These are phyloP conservation scores for Wickerhamomyces mucosus DNA, from an alignment of 805 yeast species.

Conservation along the genomic window DNA sequence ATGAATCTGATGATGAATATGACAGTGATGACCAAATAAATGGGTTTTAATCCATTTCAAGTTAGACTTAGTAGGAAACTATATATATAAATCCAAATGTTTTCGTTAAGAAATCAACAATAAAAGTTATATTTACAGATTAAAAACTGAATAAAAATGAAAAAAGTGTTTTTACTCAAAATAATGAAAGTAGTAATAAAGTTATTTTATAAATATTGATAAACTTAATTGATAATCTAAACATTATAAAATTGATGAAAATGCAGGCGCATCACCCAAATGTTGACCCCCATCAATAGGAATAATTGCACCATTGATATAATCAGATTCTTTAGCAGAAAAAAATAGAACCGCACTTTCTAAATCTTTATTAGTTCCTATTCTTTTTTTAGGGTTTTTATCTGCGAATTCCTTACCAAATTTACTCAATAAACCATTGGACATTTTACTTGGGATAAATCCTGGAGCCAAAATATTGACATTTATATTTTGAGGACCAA, in stretches of 20 bases:
- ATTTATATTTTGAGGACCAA: slow-evolving; percentile 58
- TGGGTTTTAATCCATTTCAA: slow-evolving; percentile 7
- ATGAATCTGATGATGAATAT: slow-evolving; percentile 7
- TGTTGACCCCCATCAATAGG: slow-evolving; percentile 67
- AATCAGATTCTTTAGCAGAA: slow-evolving; percentile 45
- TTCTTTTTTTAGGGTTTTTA: slow-evolving; percentile 51
- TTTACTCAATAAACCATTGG: slow-evolving; percentile 44
- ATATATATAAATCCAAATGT: too few relatives aligned
- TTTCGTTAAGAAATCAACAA: too few relatives aligned
- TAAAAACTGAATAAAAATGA: too few relatives aligned
- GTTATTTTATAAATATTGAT: too few relatives aligned
- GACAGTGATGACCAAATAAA: slow-evolving; percentile 10
- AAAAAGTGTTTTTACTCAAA: too few relatives aligned
- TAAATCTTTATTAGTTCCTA: slow-evolving; percentile 54
- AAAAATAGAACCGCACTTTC: slow-evolving; percentile 47
- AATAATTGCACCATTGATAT: slow-evolving; percentile 56
- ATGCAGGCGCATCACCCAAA: slow-evolving; percentile 23
- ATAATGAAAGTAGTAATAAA: too few relatives aligned
- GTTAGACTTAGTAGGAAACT: too few relatives aligned
- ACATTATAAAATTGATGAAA: too few relatives aligned
- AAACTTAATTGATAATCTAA: too few relatives aligned
- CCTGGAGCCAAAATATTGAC: slow-evolving; percentile 73
- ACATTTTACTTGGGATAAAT: slow-evolving; percentile 68
- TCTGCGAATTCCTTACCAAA: slow-evolving; percentile 35
- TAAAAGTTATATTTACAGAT: too few relatives aligned